These are phyloP conservation scores for Sporothrix luriei DNA, from an alignment of 2,329 filamentous ascomycete genomes.

Conservation along the genomic window DNA sequence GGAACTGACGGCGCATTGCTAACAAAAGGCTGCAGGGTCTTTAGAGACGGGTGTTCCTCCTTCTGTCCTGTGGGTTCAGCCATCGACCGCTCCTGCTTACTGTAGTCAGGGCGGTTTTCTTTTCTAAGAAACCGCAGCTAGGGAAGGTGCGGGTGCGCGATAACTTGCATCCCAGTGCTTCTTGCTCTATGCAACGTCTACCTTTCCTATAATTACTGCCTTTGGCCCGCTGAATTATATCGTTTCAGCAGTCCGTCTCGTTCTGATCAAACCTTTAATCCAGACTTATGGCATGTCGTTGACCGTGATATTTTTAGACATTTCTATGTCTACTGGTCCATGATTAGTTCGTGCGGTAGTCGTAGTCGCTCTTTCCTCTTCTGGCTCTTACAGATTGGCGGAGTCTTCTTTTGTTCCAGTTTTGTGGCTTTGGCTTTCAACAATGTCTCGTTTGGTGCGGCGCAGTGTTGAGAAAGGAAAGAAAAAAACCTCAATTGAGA, in stretches of 20 bases:
- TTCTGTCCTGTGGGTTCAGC: neutral
- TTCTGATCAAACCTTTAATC: neutral
- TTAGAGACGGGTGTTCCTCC: neutral
- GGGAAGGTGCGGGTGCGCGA: neutral
- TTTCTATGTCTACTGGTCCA: neutral
- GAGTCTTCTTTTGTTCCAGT: neutral
- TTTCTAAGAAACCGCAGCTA: neutral
- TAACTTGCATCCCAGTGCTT: slow-evolving; percentile 6
- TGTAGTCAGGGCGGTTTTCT: slow-evolving; percentile 12
- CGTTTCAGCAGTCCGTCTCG: neutral
- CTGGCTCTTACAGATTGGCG: slow-evolving; percentile 13
- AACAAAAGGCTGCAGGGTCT: neutral
- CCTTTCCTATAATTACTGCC: neutral
- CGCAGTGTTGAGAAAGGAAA: neutral
- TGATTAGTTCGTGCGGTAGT: neutral
- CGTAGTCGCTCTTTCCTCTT: slow-evolving; percentile 21
- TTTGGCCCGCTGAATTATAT: too few species aligned
- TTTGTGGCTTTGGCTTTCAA: neutral
- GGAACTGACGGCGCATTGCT: slow-evolving; percentile 11
- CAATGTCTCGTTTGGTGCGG: slow-evolving; percentile 3
- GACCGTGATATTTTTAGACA: slow-evolving; percentile 15
- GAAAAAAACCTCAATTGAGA: neutral
- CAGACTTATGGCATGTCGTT: neutral
- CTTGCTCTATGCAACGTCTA: neutral
- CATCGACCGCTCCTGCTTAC: neutral